These are phyloP conservation scores for Talaromyces sp. DNA, from an alignment of 2,329 filamentous ascomycete species.

Conservation along the genomic window DNA sequence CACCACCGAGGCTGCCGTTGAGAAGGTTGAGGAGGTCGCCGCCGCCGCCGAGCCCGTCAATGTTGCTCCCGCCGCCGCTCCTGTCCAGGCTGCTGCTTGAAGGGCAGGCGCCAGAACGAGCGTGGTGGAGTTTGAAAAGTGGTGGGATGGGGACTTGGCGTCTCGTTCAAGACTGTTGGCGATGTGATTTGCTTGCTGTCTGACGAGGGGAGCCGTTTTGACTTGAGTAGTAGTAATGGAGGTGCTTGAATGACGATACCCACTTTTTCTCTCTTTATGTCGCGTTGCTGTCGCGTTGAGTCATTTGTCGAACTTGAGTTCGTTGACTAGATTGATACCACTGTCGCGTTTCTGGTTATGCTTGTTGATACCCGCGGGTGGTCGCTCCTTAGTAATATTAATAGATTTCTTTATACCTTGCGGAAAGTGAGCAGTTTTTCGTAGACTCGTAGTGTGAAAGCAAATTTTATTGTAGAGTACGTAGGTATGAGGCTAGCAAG, in stretches of 20 bases:
- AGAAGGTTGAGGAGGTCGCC: slow-evolving; percentile 20
- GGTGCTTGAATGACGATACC: slow-evolving; percentile 22
- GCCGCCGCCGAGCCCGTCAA: slow-evolving; percentile 24
- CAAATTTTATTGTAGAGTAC: no score
- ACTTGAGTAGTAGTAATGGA: slow-evolving; percentile 11
- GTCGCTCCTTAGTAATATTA: not conserved
- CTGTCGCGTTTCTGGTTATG: slow-evolving; percentile 9
- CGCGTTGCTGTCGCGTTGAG: slow-evolving; percentile 1
- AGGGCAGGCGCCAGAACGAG: slow-evolving; percentile 26
- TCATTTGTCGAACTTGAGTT: slow-evolving; percentile 13
- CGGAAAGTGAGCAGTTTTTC: no score
- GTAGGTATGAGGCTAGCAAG: not conserved
- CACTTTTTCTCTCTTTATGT: slow-evolving; percentile 19
- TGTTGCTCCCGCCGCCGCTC: slow-evolving; percentile 26
- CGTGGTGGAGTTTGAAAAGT: slow-evolving; percentile 36
- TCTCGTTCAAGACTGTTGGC: slow-evolving; percentile 19
- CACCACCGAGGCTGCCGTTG: slow-evolving; percentile 18
- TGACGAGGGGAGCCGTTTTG: slow-evolving; percentile 18
- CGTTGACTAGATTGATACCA: slow-evolving; percentile 34
- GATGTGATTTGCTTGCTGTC: slow-evolving; percentile 14
- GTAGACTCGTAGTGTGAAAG: no score
- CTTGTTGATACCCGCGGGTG: not conserved
- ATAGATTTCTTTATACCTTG: not conserved
- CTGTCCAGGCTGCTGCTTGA: slow-evolving; percentile 41
- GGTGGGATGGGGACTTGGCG: slow-evolving; percentile 32